A percentile compares a stretch with the other conserved stretches of the same genome.
Conservation (phyloP, 805 yeast genomes). For the Hanseniaspora guilliermondii region DNA sequence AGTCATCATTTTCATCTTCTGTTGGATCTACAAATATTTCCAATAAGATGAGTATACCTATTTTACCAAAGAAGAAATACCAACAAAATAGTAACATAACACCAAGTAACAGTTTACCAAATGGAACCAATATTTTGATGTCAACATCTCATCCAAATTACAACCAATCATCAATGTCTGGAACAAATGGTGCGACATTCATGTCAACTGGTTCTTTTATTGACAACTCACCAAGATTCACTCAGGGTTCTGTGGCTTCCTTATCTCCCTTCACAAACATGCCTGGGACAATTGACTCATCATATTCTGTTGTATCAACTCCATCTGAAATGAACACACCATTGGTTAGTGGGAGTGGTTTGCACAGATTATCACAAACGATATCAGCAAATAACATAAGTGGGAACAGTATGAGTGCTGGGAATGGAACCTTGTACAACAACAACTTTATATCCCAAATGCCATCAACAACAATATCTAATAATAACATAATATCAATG, state of each 20-base stretch:
- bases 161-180: background rate
- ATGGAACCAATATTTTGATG: conserved; percentile 4
- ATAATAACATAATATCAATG: conserved; percentile 6
- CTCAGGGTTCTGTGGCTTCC: conserved; percentile 6
- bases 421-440: conserved; percentile 12
- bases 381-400: conserved; percentile 15
- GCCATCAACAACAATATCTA: conserved; percentile 13
- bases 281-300: conserved; percentile 4
- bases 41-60: conserved; percentile 25
- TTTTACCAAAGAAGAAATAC: conserved; percentile 25
- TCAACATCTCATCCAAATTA: conserved; percentile 12
- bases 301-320: conserved; percentile 9
- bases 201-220: conserved; percentile 11
- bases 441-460: conserved; percentile 15
- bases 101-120: background rate
- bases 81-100: background rate
- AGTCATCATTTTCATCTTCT: conserved; percentile 25
- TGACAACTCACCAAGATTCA: conserved; percentile 12
- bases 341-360: conserved; percentile 13
- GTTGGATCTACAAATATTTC: conserved; percentile 25
- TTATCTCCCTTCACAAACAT: conserved; percentile 1
- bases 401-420: background rate
- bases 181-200: conserved; percentile 2
- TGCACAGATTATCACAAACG: conserved; percentile 16
- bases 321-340: conserved; percentile 15